Conservation (phyloP, 179 eudicot species). For the Gypsophila paniculata region DNA sequence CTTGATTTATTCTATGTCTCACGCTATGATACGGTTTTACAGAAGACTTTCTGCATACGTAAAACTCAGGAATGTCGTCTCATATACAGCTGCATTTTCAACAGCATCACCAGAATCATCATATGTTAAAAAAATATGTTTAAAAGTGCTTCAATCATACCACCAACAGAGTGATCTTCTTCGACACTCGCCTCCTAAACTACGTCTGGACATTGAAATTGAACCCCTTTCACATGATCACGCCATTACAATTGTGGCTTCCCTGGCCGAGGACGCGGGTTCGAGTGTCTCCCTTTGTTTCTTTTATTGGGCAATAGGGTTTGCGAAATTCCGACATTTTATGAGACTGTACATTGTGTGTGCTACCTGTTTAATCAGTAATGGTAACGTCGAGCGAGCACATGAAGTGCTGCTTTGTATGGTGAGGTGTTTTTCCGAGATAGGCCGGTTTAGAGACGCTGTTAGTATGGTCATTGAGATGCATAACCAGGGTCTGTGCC, state of each 20-base stretch:
- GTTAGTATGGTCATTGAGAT: conserved; percentile 75
- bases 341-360: conserved; percentile 77
- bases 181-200: conserved; percentile 34
- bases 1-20: too few species aligned
- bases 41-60: too few species aligned
- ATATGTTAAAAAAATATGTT: conserved; percentile 43
- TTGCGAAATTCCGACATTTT: conserved; percentile 50
- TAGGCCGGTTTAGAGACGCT: conserved; percentile 79
- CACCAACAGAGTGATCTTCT: conserved; percentile 47
- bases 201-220: conserved; percentile 40
- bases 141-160: conserved; percentile 55
- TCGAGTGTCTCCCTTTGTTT: conserved; percentile 70
- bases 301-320: conserved; percentile 76
- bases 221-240: conserved; percentile 56
- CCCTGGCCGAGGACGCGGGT: conserved; percentile 64
- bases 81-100: neutral
- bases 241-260: conserved; percentile 63
- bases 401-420: conserved; percentile 63
- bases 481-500: conserved; percentile 69
- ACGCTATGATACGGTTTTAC: too few species aligned
- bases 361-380: conserved; percentile 48
- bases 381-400: conserved; percentile 62
- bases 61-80: conserved; percentile 2
- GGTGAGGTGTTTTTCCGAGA: conserved; percentile 63
- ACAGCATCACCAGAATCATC: conserved; percentile 14